These are phyloP conservation scores for Lactarius quietus DNA, from an alignment of 768 basidiomycete genomes.

Conservation along the genomic window DNA sequence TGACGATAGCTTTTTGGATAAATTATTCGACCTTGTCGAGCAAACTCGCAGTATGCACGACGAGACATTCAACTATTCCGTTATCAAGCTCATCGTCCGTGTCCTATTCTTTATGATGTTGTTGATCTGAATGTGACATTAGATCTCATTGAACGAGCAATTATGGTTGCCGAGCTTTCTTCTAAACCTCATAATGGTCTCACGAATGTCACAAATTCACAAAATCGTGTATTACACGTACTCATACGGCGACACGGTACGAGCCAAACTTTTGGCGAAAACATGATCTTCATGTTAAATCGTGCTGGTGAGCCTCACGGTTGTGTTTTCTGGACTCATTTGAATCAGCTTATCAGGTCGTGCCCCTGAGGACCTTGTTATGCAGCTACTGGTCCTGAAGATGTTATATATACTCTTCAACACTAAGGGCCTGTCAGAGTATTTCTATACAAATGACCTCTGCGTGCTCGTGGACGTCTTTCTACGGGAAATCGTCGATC, in stretches of 20 bases:
- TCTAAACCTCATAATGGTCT: constrained; percentile 22
- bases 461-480: constrained; percentile 97
- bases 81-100: constrained; percentile 89
- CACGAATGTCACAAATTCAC: constrained; percentile 29
- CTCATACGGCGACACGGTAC: constrained; percentile 79
- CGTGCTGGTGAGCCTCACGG: constrained; percentile 68
- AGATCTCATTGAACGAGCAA: constrained; percentile 96
- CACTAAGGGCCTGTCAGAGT: constrained; percentile 87
- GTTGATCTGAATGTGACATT: constrained; percentile 20
- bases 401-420: constrained; percentile 93
- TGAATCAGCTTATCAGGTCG: constrained; percentile 47
- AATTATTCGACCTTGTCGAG: constrained; percentile 91
- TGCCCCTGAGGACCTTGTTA: constrained; percentile 87
- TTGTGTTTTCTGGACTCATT: background rate
- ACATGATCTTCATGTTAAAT: constrained; percentile 99
- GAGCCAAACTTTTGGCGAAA: constrained; percentile 96
- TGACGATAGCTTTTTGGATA: constrained; percentile 78
- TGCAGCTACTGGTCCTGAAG: constrained; percentile 92
- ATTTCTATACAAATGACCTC: constrained; percentile 97
- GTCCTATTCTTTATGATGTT: background rate
- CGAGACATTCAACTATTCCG: constrained; percentile 91
- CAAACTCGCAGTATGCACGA: constrained; percentile 84
- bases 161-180: constrained; percentile 87
- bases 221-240: constrained; percentile 78
- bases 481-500: constrained; percentile 85